A percentile compares a stretch with the other conserved stretches of the same genome.
Conservation (phyloP, 1,284 basidiomycete genomes). For the Pisolithus thermaeus region DNA sequence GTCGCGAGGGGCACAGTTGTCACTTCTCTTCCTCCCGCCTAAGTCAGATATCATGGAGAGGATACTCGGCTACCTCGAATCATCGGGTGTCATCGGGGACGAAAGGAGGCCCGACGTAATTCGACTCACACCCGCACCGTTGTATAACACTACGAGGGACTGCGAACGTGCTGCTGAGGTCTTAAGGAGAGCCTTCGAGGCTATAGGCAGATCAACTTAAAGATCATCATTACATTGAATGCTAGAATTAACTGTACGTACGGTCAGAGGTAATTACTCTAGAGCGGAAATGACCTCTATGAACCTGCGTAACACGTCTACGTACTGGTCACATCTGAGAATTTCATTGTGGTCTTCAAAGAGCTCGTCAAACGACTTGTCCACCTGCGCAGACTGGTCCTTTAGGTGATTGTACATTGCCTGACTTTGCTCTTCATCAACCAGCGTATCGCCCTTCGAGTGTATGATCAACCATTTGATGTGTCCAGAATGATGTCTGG, state of each 20-base stretch:
- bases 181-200: slow-evolving; percentile 51
- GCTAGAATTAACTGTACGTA: too few relatives aligned
- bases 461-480: slow-evolving; percentile 68
- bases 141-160: slow-evolving; percentile 82
- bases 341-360: slow-evolving; percentile 54
- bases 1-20: slow-evolving; percentile 80
- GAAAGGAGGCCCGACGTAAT: slow-evolving; percentile 89
- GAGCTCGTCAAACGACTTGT: slow-evolving; percentile 41
- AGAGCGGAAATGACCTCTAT: slow-evolving; percentile 11
- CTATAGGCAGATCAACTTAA: slow-evolving; percentile 8
- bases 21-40: slow-evolving; percentile 68
- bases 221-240: not conserved
- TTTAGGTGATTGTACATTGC: slow-evolving; percentile 49
- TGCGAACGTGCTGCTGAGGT: slow-evolving; percentile 62
- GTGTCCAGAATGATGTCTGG: slow-evolving; percentile 29
- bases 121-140: slow-evolving; percentile 73
- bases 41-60: slow-evolving; percentile 64
- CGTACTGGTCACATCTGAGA: slow-evolving; percentile 39
- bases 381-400: slow-evolving; percentile 32
- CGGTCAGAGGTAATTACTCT: not conserved
- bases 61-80: slow-evolving; percentile 57
- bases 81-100: slow-evolving; percentile 81
- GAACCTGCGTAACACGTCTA: slow-evolving; percentile 44
- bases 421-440: slow-evolving; percentile 59
- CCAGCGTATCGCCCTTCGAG: slow-evolving; percentile 62